These are phyloP conservation scores for Cyclotella distinguenda DNA, from an alignment of 108 stramenopile species.

Conservation along the genomic window DNA sequence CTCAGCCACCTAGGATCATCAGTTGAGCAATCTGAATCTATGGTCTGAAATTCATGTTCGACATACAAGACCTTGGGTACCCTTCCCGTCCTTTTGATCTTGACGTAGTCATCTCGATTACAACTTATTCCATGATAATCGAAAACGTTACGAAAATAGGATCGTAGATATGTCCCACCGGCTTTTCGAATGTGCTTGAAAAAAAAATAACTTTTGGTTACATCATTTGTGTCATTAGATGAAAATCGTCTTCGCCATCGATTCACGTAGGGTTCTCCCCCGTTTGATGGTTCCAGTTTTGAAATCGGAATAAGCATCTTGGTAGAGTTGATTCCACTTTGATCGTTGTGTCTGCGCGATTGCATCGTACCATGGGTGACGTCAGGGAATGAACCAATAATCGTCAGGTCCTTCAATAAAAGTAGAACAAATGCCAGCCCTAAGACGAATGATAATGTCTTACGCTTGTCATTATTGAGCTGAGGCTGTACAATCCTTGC, in stretches of 20 bases:
- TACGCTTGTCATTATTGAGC: too few relatives aligned
- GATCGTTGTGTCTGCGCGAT: too few relatives aligned
- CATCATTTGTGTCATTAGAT: not conserved
- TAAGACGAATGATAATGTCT: too few relatives aligned
- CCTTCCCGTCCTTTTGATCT: not conserved
- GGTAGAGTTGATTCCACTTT: too few relatives aligned
- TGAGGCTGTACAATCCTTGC: too few relatives aligned
- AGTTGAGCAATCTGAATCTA: conserved; percentile 24
- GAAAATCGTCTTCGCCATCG: conserved; percentile 11
- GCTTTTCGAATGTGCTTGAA: conserved; percentile 40
- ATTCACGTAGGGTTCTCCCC: conserved; percentile 6
- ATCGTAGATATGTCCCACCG: conserved; percentile 27
- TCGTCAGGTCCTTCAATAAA: too few relatives aligned
- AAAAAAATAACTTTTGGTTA: conserved; percentile 10
- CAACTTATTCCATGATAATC: conserved; percentile 9
- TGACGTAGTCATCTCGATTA: not conserved
- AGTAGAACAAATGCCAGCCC: too few relatives aligned
- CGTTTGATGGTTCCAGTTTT: too few relatives aligned
- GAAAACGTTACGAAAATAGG: conserved; percentile 25
- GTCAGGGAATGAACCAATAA: too few relatives aligned
- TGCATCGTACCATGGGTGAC: too few relatives aligned
- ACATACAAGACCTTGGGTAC: conserved; percentile 15
- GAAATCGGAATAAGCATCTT: too few relatives aligned
- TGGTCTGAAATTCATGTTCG: conserved; percentile 31
- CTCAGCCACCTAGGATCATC: conserved; percentile 24